Evolutionary conservation across 1,284 basidiomycete genomes (phyloP).

Genomic region (Wallemia mellicola): DNA sequence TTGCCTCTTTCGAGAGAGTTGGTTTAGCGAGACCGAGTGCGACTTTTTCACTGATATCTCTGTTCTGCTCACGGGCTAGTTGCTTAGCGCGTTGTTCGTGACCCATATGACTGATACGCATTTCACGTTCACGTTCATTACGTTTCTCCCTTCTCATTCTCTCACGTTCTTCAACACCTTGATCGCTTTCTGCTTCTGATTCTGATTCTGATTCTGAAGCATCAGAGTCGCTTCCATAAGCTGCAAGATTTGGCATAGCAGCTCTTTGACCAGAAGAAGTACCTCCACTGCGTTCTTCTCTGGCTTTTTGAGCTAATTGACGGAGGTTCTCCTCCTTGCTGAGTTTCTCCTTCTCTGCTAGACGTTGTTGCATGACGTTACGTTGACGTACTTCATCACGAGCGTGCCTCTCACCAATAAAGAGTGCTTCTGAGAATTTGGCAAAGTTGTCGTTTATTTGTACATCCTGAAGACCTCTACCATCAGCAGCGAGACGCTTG

Average conservation of each 20-base stretch:
- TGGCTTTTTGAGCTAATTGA: slow-evolving; percentile 68
- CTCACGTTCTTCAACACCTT: slow-evolving; percentile 34
- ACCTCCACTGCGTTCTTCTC: slow-evolving; percentile 41
- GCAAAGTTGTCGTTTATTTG: slow-evolving; percentile 99
- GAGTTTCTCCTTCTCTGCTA: slow-evolving; percentile 92
- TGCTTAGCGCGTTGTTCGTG: slow-evolving; percentile 83
- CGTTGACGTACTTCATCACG: slow-evolving; percentile 92
- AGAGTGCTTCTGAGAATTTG: slow-evolving; percentile 87
- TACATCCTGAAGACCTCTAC: slow-evolving; percentile 85
- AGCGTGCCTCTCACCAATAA: slow-evolving; percentile 88
- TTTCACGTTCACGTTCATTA: slow-evolving; percentile 75
- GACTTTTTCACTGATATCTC: slow-evolving; percentile 97
- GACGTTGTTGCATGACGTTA: slow-evolving; percentile 85
- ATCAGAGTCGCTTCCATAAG: background rate
- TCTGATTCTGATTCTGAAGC: background rate
- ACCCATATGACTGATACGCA: slow-evolving; percentile 99
- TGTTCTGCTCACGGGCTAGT: slow-evolving; percentile 72
- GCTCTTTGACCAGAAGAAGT: slow-evolving; percentile 25
- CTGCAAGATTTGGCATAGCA: background rate
- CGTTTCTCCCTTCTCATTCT: slow-evolving; percentile 72
- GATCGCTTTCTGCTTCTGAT: slow-evolving; percentile 2
- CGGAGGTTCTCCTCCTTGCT: slow-evolving; percentile 88
- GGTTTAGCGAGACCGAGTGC: slow-evolving; percentile 93
- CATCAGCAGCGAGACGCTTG: slow-evolving; percentile 91
- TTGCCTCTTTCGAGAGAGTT: slow-evolving; percentile 70